phyloP scores from a whole-genome alignment of 2,329 filamentous ascomycete genomes.

The Chalara sp. region DNA sequence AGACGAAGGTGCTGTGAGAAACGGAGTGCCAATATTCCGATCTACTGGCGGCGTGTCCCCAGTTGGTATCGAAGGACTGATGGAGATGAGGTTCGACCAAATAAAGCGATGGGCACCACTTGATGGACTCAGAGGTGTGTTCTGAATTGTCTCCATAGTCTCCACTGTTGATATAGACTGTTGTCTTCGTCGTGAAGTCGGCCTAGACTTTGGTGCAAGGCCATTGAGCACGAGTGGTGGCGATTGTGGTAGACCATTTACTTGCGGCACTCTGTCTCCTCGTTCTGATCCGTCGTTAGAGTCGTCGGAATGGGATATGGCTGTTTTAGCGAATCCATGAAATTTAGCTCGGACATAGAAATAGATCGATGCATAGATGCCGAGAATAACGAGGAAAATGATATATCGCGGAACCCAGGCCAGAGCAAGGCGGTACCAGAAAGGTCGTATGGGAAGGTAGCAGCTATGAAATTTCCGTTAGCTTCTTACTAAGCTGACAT shows the following conservation, averaged over 20 bases:
- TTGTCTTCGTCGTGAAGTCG: conserved; percentile 5
- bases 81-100: conserved; percentile 19
- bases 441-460: conserved; percentile 57
- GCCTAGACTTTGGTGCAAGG: conserved; percentile 18
- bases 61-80: conserved; percentile 5
- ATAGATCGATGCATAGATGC: conserved; percentile 64
- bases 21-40: conserved; percentile 12
- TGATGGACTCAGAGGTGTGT: conserved; percentile 1
- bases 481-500: too few species aligned
- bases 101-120: conserved; percentile 22
- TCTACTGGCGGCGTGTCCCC: conserved; percentile 6
- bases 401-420: conserved; percentile 70
- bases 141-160: background rate
- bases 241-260: conserved; percentile 9
- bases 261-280: background rate
- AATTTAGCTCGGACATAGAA: conserved; percentile 47
- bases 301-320: conserved; percentile 2
- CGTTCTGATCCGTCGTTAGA: conserved; percentile 4
- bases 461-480: conserved; percentile 33
- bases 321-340: conserved; percentile 18
- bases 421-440: conserved; percentile 63
- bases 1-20: conserved; percentile 11
- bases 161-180: background rate
- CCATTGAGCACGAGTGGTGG: conserved; percentile 21
- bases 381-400: conserved; percentile 56